Percentiles rank a stretch among this genome's conserved stretches.
Conservation (phyloP, 495 filamentous ascomycete species). For the Penicillium turbatum region DNA sequence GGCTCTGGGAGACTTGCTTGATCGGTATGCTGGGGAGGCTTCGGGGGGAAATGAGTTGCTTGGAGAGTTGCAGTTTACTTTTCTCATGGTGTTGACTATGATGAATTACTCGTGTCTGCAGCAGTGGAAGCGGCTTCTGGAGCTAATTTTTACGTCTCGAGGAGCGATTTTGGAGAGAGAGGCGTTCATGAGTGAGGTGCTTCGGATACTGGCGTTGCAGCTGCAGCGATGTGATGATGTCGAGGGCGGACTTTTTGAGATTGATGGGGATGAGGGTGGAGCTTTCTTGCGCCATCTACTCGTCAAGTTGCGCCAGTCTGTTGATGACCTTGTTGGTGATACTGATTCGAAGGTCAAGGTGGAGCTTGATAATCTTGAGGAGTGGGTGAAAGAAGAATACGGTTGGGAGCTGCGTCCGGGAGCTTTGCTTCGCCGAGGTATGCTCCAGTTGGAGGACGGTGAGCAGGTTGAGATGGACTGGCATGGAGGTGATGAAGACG, state of each 20-base stretch:
- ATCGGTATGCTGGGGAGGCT: constrained; percentile 21
- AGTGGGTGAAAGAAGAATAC: constrained; percentile 51
- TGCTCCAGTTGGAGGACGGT: constrained; percentile 68
- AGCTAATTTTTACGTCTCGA: constrained; percentile 65
- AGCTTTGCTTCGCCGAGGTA: constrained; percentile 56
- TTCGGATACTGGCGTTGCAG: constrained; percentile 65
- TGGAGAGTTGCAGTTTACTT: constrained; percentile 85
- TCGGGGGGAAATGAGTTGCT: constrained; percentile 49
- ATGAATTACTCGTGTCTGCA: constrained; percentile 82
- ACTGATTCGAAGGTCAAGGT: constrained; percentile 38
- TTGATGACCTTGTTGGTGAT: constrained; percentile 40
- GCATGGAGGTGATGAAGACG: constrained; percentile 69
- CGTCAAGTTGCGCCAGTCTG: constrained; percentile 44
- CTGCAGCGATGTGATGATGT: constrained; percentile 67
- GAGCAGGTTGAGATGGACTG: constrained; percentile 77
- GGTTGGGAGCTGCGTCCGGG: constrained; percentile 62
- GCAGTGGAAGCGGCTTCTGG: constrained; percentile 79
- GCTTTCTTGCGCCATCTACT: constrained; percentile 52
- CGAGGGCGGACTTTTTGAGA: constrained; percentile 54
- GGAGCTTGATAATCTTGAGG: constrained; percentile 54
- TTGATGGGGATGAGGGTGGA: constrained; percentile 51
- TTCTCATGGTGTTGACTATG: constrained; percentile 73
- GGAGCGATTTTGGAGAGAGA: constrained; percentile 53
- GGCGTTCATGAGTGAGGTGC: constrained; percentile 53
- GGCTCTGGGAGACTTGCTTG: constrained; percentile 56